Evolutionary conservation across 2,329 filamentous ascomycete genomes (phyloP).

Genomic region (Monilinia fructigena): DNA sequence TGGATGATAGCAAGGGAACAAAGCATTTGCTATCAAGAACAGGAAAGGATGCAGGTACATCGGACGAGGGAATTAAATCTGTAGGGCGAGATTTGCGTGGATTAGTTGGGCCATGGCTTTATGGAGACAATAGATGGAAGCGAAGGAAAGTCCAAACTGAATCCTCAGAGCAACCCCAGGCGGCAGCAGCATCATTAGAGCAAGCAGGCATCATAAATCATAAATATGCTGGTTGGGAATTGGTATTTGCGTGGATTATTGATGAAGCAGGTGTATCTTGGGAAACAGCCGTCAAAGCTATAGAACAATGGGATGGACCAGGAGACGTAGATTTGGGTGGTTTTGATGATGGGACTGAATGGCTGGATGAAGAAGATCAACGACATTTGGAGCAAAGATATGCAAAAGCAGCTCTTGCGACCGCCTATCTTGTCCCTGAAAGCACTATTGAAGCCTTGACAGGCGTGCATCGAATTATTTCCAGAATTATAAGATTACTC

Average conservation of each 20-base stretch:
- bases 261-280: conserved; percentile 59
- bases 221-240: conserved; percentile 64
- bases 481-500: conserved; percentile 58
- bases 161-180: conserved; percentile 24
- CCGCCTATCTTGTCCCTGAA: conserved; percentile 65
- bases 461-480: conserved; percentile 59
- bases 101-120: conserved; percentile 71
- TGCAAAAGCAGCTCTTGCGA: conserved; percentile 65
- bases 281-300: conserved; percentile 57
- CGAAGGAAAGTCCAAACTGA: conserved; percentile 41
- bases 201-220: conserved; percentile 34
- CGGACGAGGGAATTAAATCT: conserved; percentile 35
- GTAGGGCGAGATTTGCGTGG: conserved; percentile 65
- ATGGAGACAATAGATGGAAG: conserved; percentile 61
- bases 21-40: conserved; percentile 61
- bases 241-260: conserved; percentile 66
- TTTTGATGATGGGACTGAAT: conserved; percentile 50
- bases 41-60: conserved; percentile 35
- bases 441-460: conserved; percentile 57
- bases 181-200: conserved; percentile 30
- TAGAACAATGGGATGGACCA: conserved; percentile 73
- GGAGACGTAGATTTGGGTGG: conserved; percentile 67
- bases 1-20: conserved; percentile 60
- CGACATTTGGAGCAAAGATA: conserved; percentile 62
- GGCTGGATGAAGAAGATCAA: conserved; percentile 60